These are phyloP conservation scores for Talaromyces sp. DNA, from an alignment of 2,329 filamentous ascomycete species.

Conservation along the genomic window DNA sequence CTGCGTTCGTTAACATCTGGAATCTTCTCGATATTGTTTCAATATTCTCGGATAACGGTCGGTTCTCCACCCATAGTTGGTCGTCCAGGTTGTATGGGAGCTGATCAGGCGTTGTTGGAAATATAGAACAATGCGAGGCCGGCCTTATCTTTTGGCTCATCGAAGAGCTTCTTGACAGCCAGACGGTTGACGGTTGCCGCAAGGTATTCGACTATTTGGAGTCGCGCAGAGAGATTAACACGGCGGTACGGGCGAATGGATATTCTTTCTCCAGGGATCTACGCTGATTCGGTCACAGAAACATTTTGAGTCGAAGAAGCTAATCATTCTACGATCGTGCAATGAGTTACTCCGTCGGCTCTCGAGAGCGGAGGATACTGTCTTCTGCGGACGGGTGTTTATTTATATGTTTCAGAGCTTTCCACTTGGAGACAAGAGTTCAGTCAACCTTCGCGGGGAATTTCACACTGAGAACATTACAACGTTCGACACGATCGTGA, in stretches of 20 bases:
- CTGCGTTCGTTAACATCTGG: conserved; percentile 81
- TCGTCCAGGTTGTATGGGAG: background rate
- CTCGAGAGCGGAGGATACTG: conserved; percentile 93
- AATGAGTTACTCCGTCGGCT: conserved; percentile 91
- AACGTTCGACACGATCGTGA: conserved; percentile 63
- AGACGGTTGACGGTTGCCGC: conserved; percentile 87
- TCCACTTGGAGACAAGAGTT: conserved; percentile 92
- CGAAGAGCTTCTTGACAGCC: conserved; percentile 92
- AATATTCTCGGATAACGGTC: conserved; percentile 77
- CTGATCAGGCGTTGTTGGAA: conserved; percentile 23
- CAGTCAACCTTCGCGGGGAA: conserved; percentile 91
- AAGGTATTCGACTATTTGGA: conserved; percentile 93
- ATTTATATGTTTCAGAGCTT: conserved; percentile 99
- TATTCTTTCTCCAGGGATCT: background rate
- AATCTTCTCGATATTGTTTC: conserved; percentile 90
- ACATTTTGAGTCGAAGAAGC: conserved; percentile 76
- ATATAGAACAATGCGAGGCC: conserved; percentile 61
- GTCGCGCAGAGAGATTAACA: conserved; percentile 84
- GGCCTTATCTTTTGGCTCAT: conserved; percentile 84
- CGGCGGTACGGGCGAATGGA: conserved; percentile 54
- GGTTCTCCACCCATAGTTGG: conserved; percentile 33
- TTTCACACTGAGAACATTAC: conserved; percentile 96
- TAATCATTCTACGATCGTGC: conserved; percentile 88
- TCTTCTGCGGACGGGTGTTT: conserved; percentile 95
- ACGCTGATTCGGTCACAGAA: conserved; percentile 39